These are phyloP conservation scores for Spirogloea muscicola DNA, from an alignment of 139 green algal genomes.

Conservation along the genomic window DNA sequence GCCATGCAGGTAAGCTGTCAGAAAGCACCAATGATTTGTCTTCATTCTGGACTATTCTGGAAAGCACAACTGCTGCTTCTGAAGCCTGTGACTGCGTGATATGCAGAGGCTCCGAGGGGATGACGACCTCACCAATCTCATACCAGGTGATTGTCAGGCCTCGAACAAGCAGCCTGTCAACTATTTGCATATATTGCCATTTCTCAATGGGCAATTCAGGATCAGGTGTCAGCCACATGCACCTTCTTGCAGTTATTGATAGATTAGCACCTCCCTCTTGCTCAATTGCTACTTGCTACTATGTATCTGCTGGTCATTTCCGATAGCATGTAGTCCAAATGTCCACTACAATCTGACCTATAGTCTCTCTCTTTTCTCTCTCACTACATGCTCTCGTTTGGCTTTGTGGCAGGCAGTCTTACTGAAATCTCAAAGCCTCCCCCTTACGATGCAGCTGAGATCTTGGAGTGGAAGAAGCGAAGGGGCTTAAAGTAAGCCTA, in stretches of 20 bases:
- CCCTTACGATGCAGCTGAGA: slow-evolving; percentile 15
- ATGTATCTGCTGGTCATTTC: background rate
- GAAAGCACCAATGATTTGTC: background rate
- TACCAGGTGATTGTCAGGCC: slow-evolving; percentile 1
- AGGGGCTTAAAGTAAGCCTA: slow-evolving; percentile 33
- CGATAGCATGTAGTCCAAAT: background rate
- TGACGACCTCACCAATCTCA: slow-evolving; percentile 11
- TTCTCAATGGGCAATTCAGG: background rate
- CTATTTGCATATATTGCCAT: background rate
- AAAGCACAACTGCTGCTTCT: background rate
- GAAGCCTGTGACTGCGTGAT: background rate
- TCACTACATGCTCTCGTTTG: background rate
- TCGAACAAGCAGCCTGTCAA: background rate
- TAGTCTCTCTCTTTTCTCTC: slow-evolving; percentile 21
- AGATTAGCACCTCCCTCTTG: background rate
- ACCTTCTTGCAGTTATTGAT: background rate
- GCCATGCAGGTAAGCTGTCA: slow-evolving; percentile 30
- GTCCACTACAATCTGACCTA: slow-evolving; percentile 16
- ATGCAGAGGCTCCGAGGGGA: slow-evolving; percentile 14
- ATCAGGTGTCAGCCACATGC: no score
- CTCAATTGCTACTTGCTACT: background rate
- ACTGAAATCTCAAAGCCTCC: slow-evolving; percentile 24
- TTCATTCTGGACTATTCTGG: background rate
- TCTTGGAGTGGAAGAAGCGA: slow-evolving; percentile 17
- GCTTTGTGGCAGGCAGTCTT: slow-evolving; percentile 24